These are phyloP conservation scores for Eucommia ulmoides DNA, from an alignment of 257 asterid species.

Conservation along the genomic window DNA sequence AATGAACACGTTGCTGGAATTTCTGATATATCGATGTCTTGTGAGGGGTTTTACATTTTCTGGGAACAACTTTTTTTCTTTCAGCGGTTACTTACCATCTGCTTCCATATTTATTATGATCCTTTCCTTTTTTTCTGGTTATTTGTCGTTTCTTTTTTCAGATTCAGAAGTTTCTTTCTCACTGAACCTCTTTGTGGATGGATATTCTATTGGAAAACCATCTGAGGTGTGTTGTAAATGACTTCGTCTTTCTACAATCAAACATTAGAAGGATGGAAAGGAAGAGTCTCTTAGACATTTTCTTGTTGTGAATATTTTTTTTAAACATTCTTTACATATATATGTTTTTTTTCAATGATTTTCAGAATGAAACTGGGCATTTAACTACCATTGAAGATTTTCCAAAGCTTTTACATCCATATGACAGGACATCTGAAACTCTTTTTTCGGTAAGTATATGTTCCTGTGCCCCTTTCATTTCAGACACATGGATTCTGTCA, in stretches of 20 bases:
- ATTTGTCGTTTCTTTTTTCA: constrained; percentile 16
- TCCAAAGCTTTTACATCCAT: constrained; percentile 74
- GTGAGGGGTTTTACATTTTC: neutral
- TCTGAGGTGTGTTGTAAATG: constrained; percentile 44
- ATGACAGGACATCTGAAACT: constrained; percentile 82
- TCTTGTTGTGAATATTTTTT: too few species aligned
- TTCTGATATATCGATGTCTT: constrained; percentile 27
- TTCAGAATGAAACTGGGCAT: constrained; percentile 46
- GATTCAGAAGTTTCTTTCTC: constrained; percentile 73
- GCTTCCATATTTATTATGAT: neutral
- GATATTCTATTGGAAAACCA: constrained; percentile 68
- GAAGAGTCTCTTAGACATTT: too few species aligned
- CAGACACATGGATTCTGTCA: constrained; percentile 2
- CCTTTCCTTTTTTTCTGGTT: neutral
- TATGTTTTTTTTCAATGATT: constrained; percentile 11
- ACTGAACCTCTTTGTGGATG: constrained; percentile 67
- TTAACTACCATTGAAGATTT: constrained; percentile 30
- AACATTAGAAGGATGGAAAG: neutral
- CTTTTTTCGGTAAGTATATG: constrained; percentile 65
- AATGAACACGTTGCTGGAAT: constrained; percentile 20
- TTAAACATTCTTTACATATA: too few species aligned
- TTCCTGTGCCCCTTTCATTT: constrained; percentile 4
- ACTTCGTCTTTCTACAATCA: constrained; percentile 8
- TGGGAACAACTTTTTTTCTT: neutral
- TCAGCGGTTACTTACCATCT: neutral